Conservation (phyloP, 2,329 filamentous ascomycete genomes). For the Xylaria hypoxylon region DNA sequence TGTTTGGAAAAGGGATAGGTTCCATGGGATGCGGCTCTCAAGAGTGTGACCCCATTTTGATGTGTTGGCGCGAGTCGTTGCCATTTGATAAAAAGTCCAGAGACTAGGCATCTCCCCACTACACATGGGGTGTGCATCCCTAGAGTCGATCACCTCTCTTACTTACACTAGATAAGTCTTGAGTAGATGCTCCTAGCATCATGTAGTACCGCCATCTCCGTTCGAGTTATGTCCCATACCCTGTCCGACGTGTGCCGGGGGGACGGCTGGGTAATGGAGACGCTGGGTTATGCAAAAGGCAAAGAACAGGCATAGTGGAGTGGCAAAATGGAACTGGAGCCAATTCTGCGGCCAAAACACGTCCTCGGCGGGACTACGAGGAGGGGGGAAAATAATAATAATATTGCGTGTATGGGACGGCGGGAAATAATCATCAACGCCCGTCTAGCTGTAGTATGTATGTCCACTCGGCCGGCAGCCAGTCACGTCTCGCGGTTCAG, state of each 20-base stretch:
- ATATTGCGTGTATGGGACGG: constrained; percentile 34
- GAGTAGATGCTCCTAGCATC: constrained; percentile 43
- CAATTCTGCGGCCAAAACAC: constrained; percentile 56
- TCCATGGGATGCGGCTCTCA: constrained; percentile 73
- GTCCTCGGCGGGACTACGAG: constrained; percentile 50
- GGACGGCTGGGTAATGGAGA: constrained; percentile 50
- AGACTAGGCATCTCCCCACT: constrained; percentile 72
- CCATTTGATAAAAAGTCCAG: constrained; percentile 80
- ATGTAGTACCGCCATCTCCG: constrained; percentile 48
- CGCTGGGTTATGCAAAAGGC: constrained; percentile 54
- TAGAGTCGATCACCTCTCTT: constrained; percentile 60
- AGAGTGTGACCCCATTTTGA: constrained; percentile 78
- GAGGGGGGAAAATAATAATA: constrained; percentile 34
- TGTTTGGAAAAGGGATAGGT: constrained; percentile 53
- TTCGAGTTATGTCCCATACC: constrained; percentile 46
- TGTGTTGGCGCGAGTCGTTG: constrained; percentile 89
- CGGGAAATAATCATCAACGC: constrained; percentile 40
- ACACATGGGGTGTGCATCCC: constrained; percentile 63
- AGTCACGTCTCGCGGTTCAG: constrained; percentile 43
- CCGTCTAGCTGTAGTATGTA: constrained; percentile 38
- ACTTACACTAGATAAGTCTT: constrained; percentile 56
- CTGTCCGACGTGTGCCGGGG: constrained; percentile 50
- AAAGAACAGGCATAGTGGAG: constrained; percentile 54
- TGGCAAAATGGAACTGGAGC: constrained; percentile 59
- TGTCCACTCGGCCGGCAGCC: constrained; percentile 46